Evolutionary conservation across 768 basidiomycete genomes (phyloP), one percentile per base, ranked within the genome.

Genomic region (Termitomyces eurrhizus): DNA sequence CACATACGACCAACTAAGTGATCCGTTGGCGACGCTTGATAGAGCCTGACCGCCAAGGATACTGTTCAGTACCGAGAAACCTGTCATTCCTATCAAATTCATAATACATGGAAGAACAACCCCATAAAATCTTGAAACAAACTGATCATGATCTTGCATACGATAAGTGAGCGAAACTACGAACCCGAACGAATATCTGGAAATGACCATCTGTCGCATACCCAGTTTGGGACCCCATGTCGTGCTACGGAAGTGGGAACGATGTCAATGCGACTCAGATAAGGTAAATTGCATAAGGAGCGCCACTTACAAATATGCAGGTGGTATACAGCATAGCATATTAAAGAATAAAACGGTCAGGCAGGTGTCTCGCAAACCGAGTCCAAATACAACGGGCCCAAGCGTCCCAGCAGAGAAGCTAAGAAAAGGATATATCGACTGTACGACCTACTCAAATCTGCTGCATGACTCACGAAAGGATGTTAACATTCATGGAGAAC

Each of bases 211-310:
- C 66, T 93, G 92, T 16, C 94, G 81, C 77, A 95, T 83, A 12
- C 94, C 94, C 0, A 91, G 76, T 70, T 86, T 88, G 0, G 93
- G 90, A 18, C 94, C 92, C 83, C 90, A 93, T 24, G 88, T 91
- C 14, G 77, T 67, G 33, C 79, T 80, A 52, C 4, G 24, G 13
- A 57, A 16, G 18, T 36, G 24, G 35, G 33, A 9, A 56, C 46
- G 48, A 29, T 35, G 18, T 58, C 12, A n/a, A 26, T n/a, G 16
- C 52, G 14, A 48, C 16, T n/a, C 7, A 7, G 6, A 26, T 8
- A 42, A 21, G 32, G 4, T 44, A 44, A 42, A n/a, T 44, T 44
- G n/a, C 3, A 26, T 6, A 37, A 18, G 37, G 2, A 35, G 21
- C 7, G 6, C 49, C 39, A 62, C 74, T 62, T 52, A 86, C 84